Base-by-base conservation (phyloP, 176 grass and related monocot genomes). In the Bromus sterilis region DNA sequence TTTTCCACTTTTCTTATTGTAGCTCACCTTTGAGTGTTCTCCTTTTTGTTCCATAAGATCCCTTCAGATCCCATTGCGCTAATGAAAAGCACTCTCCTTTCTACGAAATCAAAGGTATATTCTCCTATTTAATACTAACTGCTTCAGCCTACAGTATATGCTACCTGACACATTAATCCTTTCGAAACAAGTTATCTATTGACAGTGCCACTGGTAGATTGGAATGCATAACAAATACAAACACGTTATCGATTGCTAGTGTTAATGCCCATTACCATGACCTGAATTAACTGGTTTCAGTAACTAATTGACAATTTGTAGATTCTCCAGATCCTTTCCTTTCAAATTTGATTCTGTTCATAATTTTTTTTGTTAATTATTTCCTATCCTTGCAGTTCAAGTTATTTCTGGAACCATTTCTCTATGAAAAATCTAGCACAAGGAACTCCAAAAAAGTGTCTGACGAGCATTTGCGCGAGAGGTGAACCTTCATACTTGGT, bases 51-150 rank as follows among this genome's bases (percentile, higher is more conserved):
- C 53, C 71, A 26, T 56, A 79, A 95, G 96, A 83, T 98, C 89
- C 93, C 96, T 76, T 85, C 86, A 60, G 90, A 86, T 79, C 91
- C 96, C 10, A 82, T 98, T 86, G 86, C 87, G 3, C 60, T 98
- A 33, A 84, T 98, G 75, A 91, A 80, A 37, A 98, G 89, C 81
- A 91, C 68, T 43, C 69, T 98, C 60, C 90, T 98, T 82, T 95
- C 96, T 78, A 87, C 96, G 7, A 83, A 95, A 80, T 93, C 96
- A 69, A 95, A 98, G 96, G 96, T 98, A 59, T 56, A 66, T 40
- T 78, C 62, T 44, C 48, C 33, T 65, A 71, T 82, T 53, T 34
- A 48, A 4, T 73, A 15, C 36, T 78, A 16, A 44, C 11, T 37
- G 42, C 24, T 56, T 79, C 46, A 73, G 20, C 24, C 40, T 57